Evolutionary conservation across 805 yeast species (phyloP).

Genomic region (Kuraishia borneana): DNA sequence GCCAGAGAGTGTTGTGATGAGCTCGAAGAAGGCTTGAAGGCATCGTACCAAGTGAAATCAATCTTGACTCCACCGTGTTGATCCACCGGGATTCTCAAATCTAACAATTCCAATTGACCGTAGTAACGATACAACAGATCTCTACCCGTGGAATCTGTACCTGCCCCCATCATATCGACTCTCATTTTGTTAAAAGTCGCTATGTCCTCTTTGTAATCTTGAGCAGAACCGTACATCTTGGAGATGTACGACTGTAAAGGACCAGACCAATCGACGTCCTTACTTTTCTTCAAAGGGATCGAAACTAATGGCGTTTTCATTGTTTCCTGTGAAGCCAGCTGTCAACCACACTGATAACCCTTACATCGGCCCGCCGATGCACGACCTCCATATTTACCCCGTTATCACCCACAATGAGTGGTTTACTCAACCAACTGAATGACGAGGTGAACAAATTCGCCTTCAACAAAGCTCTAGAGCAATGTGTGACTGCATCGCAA

Average conservation of each 20-base stretch:
- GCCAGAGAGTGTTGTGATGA: conserved; percentile 72
- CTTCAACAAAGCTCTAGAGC: conserved; percentile 16
- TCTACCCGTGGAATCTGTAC: conserved; percentile 29
- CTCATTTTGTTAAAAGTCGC: conserved; percentile 44
- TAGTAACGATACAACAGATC: conserved; percentile 58
- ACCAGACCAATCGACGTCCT: conserved; percentile 52
- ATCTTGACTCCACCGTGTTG: conserved; percentile 37
- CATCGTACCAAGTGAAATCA: conserved; percentile 74
- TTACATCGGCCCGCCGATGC: no score
- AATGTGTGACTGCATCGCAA: conserved; percentile 17
- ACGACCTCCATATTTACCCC: no score
- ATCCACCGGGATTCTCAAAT: conserved; percentile 60
- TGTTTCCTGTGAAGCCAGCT: no score
- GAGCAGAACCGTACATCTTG: conserved; percentile 49
- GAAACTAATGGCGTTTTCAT: conserved; percentile 16
- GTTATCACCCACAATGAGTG: conserved; percentile 6
- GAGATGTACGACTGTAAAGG: conserved; percentile 49
- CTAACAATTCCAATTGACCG: conserved; percentile 72
- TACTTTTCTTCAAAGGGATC: conserved; percentile 31
- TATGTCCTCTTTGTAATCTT: conserved; percentile 49
- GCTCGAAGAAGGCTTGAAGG: conserved; percentile 37
- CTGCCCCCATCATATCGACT: conserved; percentile 41
- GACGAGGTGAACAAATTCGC: conserved; percentile 20
- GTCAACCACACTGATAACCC: background rate
- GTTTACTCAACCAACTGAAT: conserved; percentile 11